Evolutionary conservation across 192 early-diverging fungal species (phyloP).

Genomic region (Gaertneriomyces semiglobifer): DNA sequence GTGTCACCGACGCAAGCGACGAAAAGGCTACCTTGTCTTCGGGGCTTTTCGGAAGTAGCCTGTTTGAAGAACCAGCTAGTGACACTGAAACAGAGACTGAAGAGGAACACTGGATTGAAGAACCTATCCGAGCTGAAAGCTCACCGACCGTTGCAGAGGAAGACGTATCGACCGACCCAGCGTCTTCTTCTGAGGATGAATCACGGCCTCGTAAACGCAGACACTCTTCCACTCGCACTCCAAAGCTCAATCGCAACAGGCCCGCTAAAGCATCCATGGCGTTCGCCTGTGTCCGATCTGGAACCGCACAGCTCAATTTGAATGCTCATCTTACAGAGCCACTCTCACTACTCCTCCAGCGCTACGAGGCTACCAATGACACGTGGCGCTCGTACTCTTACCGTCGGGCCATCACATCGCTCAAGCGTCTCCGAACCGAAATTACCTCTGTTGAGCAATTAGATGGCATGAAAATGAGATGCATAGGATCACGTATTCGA

Average conservation of each 20-base stretch:
- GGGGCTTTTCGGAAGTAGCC: neutral
- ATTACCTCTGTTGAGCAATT: constrained; percentile 25
- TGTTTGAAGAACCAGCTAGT: neutral
- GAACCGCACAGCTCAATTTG: constrained; percentile 18
- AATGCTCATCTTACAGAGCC: constrained; percentile 23
- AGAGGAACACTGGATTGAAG: neutral
- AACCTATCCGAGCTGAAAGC: neutral
- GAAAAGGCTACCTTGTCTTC: neutral
- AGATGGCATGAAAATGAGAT: constrained; percentile 37
- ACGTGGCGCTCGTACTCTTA: constrained; percentile 41
- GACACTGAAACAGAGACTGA: neutral
- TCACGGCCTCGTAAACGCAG: too few relatives aligned
- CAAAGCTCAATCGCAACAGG: too few relatives aligned
- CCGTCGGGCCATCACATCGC: constrained; percentile 34
- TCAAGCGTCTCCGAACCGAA: constrained; percentile 33
- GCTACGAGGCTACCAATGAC: constrained; percentile 45
- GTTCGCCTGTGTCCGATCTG: neutral
- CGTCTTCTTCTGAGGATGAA: too few relatives aligned
- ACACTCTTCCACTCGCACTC: too few relatives aligned
- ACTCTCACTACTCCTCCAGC: constrained; percentile 28
- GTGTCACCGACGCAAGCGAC: too few relatives aligned
- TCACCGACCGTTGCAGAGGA: neutral
- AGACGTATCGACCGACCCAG: neutral
- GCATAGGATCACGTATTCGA: constrained; percentile 43
- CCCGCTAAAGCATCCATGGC: too few relatives aligned